Evolutionary conservation across 2,329 filamentous ascomycete genomes (phyloP), one percentile per base, ranked within the genome.

Genomic region (Pseudogymnoascus sp.): DNA sequence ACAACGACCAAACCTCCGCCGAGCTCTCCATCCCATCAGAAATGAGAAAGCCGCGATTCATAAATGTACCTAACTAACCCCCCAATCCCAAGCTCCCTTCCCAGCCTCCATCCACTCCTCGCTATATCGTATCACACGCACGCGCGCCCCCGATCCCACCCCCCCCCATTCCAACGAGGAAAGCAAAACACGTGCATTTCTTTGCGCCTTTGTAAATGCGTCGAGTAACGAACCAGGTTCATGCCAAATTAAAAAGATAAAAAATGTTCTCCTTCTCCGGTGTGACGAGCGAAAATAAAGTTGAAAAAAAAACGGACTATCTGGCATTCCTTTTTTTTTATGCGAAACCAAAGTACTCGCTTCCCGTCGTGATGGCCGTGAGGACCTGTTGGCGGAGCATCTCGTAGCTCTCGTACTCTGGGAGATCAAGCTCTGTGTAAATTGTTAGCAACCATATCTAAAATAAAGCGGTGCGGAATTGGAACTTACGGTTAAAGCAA

Each of bases 371-470:
- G 76, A 99, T 97, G 66, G 95, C 95, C 69, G 93, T 98, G 76
- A 96, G 88, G 65, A 99, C 79, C 74, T 95, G 92, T 71, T 90
- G 87, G 66, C 95, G 88, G 66, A 99, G 84, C 69, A 84, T 82
- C 72, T 99, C 95, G 77, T 99, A 99, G 75, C 87, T 96, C 72
- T 98, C 95, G 74, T 99, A 99, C 78, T 99, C 95, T 43, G 95
- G 95, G 69, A 99, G 85, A 79, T 99, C 95, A 74, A 99, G 91
- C 80, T 99, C 92, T 96, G 75, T 65, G 61, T 53, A 38, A 33
- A 14, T 24, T 24, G 41, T 73, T 68, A 73, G 68, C 22, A 64
- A 33, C 16, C 3, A 22, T 38, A 5, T 40, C 56, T 62, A 10
- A 63, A 46, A 50, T 61, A 70, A n/a, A 60, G 14, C 26, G 22